Evolutionary conservation across 768 basidiomycete species (phyloP).

Genomic region (Fistulinella prunicolor): DNA sequence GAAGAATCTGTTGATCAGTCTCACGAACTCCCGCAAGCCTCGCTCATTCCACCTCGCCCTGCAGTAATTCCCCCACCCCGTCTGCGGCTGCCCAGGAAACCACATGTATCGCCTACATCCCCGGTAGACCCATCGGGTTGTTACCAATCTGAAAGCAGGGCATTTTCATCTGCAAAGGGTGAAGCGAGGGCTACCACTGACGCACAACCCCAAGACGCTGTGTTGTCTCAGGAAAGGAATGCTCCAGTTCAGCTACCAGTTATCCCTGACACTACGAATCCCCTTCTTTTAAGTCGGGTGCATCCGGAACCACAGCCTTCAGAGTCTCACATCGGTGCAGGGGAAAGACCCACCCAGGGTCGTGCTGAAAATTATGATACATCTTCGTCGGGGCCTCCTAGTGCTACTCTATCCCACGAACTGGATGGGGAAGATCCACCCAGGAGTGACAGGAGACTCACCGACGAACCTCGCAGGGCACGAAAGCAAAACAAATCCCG

Average conservation of each 20-base stretch:
- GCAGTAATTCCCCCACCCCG: slow-evolving; percentile 26
- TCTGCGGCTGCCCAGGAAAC: slow-evolving; percentile 15
- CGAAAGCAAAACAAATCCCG: slow-evolving; percentile 1
- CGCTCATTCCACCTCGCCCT: slow-evolving; percentile 12
- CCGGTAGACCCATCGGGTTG: background rate
- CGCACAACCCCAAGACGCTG: slow-evolving; percentile 1
- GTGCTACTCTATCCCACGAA: slow-evolving; percentile 2
- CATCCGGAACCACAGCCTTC: slow-evolving; percentile 7
- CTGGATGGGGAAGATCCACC: slow-evolving; percentile 10
- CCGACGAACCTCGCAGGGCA: slow-evolving; percentile 10
- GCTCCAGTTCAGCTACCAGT: slow-evolving; percentile 2
- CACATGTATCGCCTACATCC: background rate
- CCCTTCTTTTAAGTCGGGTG: slow-evolving; percentile 8
- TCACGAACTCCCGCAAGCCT: background rate
- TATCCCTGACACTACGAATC: slow-evolving; percentile 4
- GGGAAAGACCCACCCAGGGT: background rate
- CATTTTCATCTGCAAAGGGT: background rate
- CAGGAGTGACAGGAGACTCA: slow-evolving; percentile 3
- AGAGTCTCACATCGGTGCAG: background rate
- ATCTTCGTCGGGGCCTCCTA: slow-evolving; percentile 9
- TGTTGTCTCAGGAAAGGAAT: slow-evolving; percentile 11
- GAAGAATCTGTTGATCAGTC: slow-evolving; percentile 17
- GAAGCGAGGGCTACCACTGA: background rate
- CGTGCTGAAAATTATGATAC: background rate
- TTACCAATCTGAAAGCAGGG: background rate